These are phyloP conservation scores for Heliosperma pusillum DNA, from an alignment of 148 eudicot species.

Conservation along the genomic window DNA sequence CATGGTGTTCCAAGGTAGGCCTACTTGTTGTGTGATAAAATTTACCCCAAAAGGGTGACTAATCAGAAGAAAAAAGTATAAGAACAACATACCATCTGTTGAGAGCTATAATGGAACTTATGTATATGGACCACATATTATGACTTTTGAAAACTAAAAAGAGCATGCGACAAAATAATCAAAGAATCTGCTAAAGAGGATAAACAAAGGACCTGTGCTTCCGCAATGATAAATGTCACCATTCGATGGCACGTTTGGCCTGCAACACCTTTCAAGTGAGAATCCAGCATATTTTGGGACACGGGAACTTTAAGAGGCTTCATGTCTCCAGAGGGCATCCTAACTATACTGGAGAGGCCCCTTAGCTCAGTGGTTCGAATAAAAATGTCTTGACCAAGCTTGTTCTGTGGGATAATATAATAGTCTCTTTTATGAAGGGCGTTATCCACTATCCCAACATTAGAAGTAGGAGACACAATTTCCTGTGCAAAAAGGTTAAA, in stretches of 20 bases:
- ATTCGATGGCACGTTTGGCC: constrained; percentile 51
- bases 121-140: background rate
- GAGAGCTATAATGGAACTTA: background rate
- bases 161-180: background rate
- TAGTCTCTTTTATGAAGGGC: constrained; percentile 69
- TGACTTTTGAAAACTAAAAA: background rate
- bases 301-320: constrained; percentile 83
- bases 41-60: background rate
- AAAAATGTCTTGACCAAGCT: constrained; percentile 88
- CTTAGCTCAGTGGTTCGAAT: constrained; percentile 64
- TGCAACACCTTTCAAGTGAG: constrained; percentile 64
- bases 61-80: background rate
- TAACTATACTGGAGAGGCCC: constrained; percentile 62
- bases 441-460: constrained; percentile 43
- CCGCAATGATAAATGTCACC: constrained; percentile 74
- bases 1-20: too few species aligned
- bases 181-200: constrained; percentile 6
- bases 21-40: too few species aligned
- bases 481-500: constrained; percentile 43
- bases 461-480: constrained; percentile 46
- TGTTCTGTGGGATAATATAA: constrained; percentile 76
- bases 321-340: constrained; percentile 85
- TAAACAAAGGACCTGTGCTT: constrained; percentile 67
- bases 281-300: constrained; percentile 73
- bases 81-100: background rate